Base-by-base conservation (phyloP, 1,284 basidiomycete species). In the Earliella scabrosa region DNA sequence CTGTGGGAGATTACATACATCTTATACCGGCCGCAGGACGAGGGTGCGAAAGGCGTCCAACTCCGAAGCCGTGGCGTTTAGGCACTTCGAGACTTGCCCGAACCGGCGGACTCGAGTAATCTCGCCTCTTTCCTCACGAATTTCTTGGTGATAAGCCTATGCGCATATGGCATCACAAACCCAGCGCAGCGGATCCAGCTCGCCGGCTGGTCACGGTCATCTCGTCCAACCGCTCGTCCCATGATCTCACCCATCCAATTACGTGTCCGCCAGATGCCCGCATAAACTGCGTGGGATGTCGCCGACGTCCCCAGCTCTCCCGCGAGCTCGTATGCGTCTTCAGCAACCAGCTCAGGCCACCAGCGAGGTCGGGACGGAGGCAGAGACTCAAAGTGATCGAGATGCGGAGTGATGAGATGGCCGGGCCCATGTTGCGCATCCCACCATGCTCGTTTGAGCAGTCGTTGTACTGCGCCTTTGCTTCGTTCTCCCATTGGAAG, bases 1-100 rank as follows among this genome's bases (percentile, higher is more conserved):
- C 38, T 53, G 61, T 59, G 66, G 61, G 66, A 62, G 64, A 63
- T 67, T 66, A 67, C 66, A 67, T 67, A 66, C 63, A 54, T 66
- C 63, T 67, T 67, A 67, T 67, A 67, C 50, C 34, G 56, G 45
- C 58, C 51, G 50, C 49, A 44, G 35, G 58, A 52, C 20, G 52
- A 58, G 56, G 60, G 65, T 65, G 63, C 54, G 63, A 65, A 67
- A 43, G 41, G 23, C 43, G 40, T 32, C 35, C 49, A 63, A 64
- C 63, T 63, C 66, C 66, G 60, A 59, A 62, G 45, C 48, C 54
- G 60, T 63, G 59, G 63, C 61, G 59, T 60, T 54, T 59, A 32
- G 52, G 43, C 32, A 56, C 21, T 41, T 46, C 24, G 45, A 55
- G 45, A 48, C 58, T 55, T 62, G 50, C 58, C 60, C 43, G 46